These are phyloP conservation scores for Conoideocrella luteorostrata DNA, from an alignment of 2,329 filamentous ascomycete species.

Conservation along the genomic window DNA sequence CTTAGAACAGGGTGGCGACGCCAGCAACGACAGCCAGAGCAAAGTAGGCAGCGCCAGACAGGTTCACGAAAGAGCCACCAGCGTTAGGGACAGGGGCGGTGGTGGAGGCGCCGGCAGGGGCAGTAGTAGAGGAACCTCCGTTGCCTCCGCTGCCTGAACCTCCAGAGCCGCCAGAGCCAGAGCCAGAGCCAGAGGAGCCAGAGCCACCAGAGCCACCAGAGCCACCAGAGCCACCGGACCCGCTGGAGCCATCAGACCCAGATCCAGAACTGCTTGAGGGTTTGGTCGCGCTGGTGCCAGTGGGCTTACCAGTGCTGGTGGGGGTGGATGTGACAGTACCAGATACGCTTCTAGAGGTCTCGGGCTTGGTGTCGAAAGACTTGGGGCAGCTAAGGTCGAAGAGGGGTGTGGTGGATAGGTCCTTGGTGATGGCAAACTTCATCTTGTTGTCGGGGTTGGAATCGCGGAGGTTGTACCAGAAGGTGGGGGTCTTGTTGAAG, in stretches of 20 bases:
- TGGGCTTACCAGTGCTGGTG: constrained; percentile 5
- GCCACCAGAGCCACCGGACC: constrained; percentile 3
- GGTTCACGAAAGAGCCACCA: constrained; percentile 6
- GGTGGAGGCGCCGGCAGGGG: not conserved
- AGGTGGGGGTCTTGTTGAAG: constrained; percentile 48
- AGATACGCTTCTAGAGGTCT: constrained; percentile 10
- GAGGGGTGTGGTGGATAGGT: constrained; percentile 43
- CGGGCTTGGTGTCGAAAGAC: constrained; percentile 28
- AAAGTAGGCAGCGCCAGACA: constrained; percentile 13
- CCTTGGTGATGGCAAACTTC: constrained; percentile 51
- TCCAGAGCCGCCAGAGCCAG: constrained; percentile 2
- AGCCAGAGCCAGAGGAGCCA: constrained; percentile 7
- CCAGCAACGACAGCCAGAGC: constrained; percentile 12
- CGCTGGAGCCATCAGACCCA: constrained; percentile 5
- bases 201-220: not conserved
- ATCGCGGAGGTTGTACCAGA: constrained; percentile 58
- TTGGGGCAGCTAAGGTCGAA: constrained; percentile 50
- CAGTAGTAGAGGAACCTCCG: not conserved
- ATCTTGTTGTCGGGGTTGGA: constrained; percentile 53
- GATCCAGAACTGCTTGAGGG: constrained; percentile 7
- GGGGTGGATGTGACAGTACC: constrained; percentile 1
- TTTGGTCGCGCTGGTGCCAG: constrained; percentile 5
- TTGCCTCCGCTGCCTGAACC: not conserved
- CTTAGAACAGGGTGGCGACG: constrained; percentile 11
- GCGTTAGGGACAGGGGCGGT: not conserved